Base-by-base conservation (phyloP, 2,329 filamentous ascomycete species). In the Arthrobotrys sinensis region DNA sequence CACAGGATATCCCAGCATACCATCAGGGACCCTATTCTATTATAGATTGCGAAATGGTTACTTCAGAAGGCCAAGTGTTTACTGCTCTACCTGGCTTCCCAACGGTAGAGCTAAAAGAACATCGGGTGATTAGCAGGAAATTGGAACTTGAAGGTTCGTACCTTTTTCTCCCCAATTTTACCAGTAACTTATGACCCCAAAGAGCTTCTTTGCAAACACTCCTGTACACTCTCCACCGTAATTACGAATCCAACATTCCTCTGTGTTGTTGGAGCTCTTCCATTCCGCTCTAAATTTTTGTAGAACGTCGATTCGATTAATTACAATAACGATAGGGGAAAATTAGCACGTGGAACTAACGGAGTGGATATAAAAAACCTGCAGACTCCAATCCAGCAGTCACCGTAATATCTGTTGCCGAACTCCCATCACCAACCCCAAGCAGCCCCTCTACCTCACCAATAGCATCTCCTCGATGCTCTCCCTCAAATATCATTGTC, bases 361-460 rank as follows among this genome's bases (percentile, higher is more conserved):
- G 14, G 12, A 36, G 8, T 14, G 4, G 8, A 19, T 36, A 16
- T n/a, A 34, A 8, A 1, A 10, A 10, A n/a, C 1, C 11, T 40
- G 3, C 7, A 60, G 53, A 43, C 16, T 14, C 16, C 7, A 16
- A 43, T 5, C 19, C 53, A n/a, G 36, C 53, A 14, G n/a, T 19
- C 6, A 60, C 53, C 14, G 11, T 55, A 60, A 43, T 60, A 24
- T 60, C 36, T n/a, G 34, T 60, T 24, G 14, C 34, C 24, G 53
- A 60, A 43, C 16, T 60, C 10, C 53, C n/a, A n/a, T 40, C 53
- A 12, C 16, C 36, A 2, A 36, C 28, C n/a, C n/a, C 53, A 8
- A 43, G 53, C 11, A 43, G 36, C 14, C 53, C 53, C 0, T 60
- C 34, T 2, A n/a, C 24, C 21, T 40, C 53, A 21, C 53, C 53